These are phyloP conservation scores for Apiotrichum gamsii DNA, from an alignment of 1,284 basidiomycete genomes.

Conservation along the genomic window DNA sequence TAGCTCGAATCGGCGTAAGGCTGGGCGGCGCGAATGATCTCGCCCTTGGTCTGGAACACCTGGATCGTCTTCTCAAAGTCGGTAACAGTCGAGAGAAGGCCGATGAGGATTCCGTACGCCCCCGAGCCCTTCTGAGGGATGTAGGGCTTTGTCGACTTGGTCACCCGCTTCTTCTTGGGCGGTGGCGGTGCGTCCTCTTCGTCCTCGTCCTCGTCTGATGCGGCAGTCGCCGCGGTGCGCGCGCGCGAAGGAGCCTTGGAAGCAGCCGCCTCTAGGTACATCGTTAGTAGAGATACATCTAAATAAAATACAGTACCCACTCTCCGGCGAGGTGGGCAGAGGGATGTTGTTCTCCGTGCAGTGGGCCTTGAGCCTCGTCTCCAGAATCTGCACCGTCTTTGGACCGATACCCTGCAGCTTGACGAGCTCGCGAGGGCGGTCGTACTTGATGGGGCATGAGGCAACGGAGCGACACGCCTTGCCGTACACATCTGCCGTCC, in stretches of 20 bases:
- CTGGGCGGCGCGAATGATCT: conserved; percentile 36
- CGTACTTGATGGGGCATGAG: conserved; percentile 38
- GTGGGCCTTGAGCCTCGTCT: conserved; percentile 33
- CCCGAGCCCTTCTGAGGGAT: conserved; percentile 38
- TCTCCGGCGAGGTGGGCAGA: conserved; percentile 21
- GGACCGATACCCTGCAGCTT: conserved; percentile 37
- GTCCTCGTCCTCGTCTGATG: neutral
- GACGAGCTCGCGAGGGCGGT: conserved; percentile 35
- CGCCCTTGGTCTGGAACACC: conserved; percentile 37
- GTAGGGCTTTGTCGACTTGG: conserved; percentile 28
- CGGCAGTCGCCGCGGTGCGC: no score
- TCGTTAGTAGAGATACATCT: no score
- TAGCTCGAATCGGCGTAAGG: conserved; percentile 37
- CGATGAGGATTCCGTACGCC: conserved; percentile 42
- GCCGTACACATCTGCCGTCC: conserved; percentile 34
- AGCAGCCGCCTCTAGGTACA: no score
- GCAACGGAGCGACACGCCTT: conserved; percentile 38
- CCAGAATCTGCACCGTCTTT: conserved; percentile 35
- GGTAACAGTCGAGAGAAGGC: conserved; percentile 34
- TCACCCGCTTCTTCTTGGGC: conserved; percentile 18
- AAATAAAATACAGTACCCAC: conserved; percentile 13
- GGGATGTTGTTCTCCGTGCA: conserved; percentile 32
- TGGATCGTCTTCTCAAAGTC: conserved; percentile 19
- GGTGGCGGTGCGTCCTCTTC: neutral
- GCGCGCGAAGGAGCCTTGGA: no score